Evolutionary conservation across 2,329 filamentous ascomycete genomes (phyloP).

Genomic region (Penicillium polonicum): DNA sequence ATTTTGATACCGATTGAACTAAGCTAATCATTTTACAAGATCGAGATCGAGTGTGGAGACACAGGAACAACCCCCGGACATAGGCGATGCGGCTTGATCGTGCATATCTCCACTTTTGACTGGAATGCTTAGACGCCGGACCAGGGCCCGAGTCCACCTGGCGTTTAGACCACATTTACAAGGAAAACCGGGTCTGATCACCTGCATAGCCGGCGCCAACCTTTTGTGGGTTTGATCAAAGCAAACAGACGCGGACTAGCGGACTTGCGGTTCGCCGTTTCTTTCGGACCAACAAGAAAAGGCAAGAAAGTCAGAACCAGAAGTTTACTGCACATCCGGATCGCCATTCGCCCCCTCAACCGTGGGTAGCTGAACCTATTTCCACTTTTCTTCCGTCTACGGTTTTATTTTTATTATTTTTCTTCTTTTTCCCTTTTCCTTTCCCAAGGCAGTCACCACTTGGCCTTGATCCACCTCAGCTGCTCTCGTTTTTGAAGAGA

Average conservation of each 20-base stretch:
- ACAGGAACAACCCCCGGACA: conserved; percentile 2
- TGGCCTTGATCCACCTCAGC: conserved; percentile 7
- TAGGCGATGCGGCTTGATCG: conserved; percentile 25
- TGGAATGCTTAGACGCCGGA: conserved; percentile 35
- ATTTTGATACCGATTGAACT: not conserved
- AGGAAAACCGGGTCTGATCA: conserved; percentile 30
- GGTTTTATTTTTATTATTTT: not conserved
- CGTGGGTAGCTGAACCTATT: conserved; percentile 25
- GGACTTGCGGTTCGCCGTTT: not conserved
- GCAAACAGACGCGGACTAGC: conserved; percentile 1
- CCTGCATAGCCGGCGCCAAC: conserved; percentile 38
- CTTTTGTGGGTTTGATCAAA: conserved; percentile 5
- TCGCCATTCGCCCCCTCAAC: conserved; percentile 33
- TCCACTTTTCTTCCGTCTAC: conserved; percentile 8
- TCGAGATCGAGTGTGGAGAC: conserved; percentile 9
- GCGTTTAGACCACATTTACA: conserved; percentile 17
- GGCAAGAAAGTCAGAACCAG: not conserved
- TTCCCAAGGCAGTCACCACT: conserved; percentile 1
- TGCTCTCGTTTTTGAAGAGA: conserved; percentile 4
- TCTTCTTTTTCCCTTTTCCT: not conserved
- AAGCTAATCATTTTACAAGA: not conserved
- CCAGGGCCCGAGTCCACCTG: conserved; percentile 27
- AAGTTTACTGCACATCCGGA: conserved; percentile 35
- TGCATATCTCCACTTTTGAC: conserved; percentile 28
- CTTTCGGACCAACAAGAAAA: not conserved